Conservation (phyloP, 2,329 filamentous ascomycete genomes). For the Cercospora zeina region DNA sequence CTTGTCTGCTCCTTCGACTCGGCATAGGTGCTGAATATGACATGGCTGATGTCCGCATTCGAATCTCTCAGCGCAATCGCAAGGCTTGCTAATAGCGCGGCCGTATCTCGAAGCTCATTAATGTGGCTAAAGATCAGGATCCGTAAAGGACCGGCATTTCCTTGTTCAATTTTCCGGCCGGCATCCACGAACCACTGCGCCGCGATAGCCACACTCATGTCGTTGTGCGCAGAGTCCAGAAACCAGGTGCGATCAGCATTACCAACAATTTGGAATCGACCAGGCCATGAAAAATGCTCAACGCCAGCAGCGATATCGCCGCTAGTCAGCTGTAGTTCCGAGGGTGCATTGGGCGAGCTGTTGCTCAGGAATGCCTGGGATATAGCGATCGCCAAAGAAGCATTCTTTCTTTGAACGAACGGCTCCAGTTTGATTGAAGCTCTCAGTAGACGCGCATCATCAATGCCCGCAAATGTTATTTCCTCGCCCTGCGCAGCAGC, state of each 20-base stretch:
- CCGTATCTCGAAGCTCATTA: conserved; percentile 32
- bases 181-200: conserved; percentile 44
- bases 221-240: conserved; percentile 49
- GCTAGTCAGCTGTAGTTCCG: conserved; percentile 8
- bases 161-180: neutral
- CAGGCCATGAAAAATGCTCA: conserved; percentile 30
- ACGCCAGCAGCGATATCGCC: conserved; percentile 28
- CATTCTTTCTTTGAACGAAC: conserved; percentile 63
- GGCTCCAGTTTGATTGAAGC: conserved; percentile 58
- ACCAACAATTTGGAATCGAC: conserved; percentile 31
- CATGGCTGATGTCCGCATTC: conserved; percentile 24
- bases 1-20: conserved; percentile 16
- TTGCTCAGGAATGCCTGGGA: conserved; percentile 26
- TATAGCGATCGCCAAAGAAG: conserved; percentile 57
- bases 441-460: conserved; percentile 50
- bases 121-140: conserved; percentile 35
- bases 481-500: conserved; percentile 51
- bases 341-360: neutral
- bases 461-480: conserved; percentile 45
- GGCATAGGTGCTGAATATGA: conserved; percentile 34
- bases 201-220: conserved; percentile 44
- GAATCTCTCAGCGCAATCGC: conserved; percentile 23
- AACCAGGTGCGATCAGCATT: conserved; percentile 40
- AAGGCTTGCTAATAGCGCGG: conserved; percentile 25
- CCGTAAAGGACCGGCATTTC: neutral